Evolutionary conservation across 2,329 filamentous ascomycete genomes (phyloP).

Genomic region (Zymoseptoria ardabiliae): DNA sequence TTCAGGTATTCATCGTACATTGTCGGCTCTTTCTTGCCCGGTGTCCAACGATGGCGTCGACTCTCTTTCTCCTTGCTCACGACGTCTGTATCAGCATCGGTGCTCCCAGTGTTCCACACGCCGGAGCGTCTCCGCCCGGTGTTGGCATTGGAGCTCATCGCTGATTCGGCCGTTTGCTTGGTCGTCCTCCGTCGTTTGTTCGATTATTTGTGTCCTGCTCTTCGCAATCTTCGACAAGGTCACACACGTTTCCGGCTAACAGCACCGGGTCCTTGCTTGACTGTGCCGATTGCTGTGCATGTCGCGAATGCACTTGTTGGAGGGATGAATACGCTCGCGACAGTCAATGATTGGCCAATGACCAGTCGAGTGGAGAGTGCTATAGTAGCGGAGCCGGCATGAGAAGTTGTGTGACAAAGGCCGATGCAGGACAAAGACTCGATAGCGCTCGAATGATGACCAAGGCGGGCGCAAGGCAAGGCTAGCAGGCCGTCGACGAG

Average conservation of each 20-base stretch:
- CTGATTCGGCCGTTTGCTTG: neutral
- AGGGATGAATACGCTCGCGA: neutral
- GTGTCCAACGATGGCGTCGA: constrained; percentile 12
- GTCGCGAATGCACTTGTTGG: neutral
- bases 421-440: neutral
- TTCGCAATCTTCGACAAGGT: neutral
- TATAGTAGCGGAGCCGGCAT: neutral
- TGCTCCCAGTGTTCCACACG: constrained; percentile 10
- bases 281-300: neutral
- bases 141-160: neutral
- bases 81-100: constrained; percentile 5
- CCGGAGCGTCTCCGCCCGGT: constrained; percentile 15
- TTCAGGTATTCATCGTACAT: constrained; percentile 28
- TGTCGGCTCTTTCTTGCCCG: constrained; percentile 24
- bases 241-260: neutral
- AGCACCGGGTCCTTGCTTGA: neutral
- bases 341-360: neutral
- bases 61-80: constrained; percentile 10
- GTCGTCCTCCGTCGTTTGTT: neutral
- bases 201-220: neutral
- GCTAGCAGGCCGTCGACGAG: neutral
- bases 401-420: neutral
- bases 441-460: neutral
- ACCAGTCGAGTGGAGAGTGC: neutral
- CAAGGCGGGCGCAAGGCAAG: neutral